A percentile compares a stretch with the other conserved stretches of the same genome.
phyloP scores from a whole-genome alignment of 805 yeast species.

The Candida berthetii region DNA sequence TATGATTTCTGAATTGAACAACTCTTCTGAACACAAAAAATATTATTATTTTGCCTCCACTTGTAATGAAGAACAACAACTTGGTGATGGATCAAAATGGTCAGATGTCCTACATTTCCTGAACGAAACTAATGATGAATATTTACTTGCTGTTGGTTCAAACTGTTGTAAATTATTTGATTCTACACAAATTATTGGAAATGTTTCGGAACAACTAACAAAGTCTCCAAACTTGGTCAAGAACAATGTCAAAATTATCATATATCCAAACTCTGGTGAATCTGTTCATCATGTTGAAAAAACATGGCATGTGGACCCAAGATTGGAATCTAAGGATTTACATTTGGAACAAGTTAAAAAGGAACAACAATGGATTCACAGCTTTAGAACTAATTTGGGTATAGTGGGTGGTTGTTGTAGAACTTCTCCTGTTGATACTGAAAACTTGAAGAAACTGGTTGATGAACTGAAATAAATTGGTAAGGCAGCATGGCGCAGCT shows the following conservation, averaged over 20 bases:
- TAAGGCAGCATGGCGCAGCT: no score
- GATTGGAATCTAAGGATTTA: not conserved
- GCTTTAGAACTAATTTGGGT: not conserved
- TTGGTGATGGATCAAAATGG: no score
- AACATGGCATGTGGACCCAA: not conserved
- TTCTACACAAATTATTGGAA: not conserved
- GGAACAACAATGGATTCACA: not conserved
- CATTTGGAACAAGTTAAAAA: not conserved
- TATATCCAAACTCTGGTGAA: not conserved
- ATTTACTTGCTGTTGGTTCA: not conserved
- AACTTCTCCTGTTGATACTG: not conserved
- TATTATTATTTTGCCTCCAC: no score
- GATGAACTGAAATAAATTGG: no score
- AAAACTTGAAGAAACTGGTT: no score
- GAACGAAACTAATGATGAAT: not conserved
- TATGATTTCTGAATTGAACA: no score
- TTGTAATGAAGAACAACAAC: no score
- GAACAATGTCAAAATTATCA: no score
- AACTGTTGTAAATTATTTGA: not conserved
- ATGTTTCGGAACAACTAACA: not conserved
- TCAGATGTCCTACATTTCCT: no score
- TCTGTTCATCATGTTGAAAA: no score
- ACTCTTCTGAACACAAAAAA: no score
- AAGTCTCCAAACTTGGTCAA: not conserved
- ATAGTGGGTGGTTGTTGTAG: not conserved